Evolutionary conservation across 106 monocot species (phyloP), one percentile per base, ranked within the genome.

Genomic region (Allium sativum): DNA sequence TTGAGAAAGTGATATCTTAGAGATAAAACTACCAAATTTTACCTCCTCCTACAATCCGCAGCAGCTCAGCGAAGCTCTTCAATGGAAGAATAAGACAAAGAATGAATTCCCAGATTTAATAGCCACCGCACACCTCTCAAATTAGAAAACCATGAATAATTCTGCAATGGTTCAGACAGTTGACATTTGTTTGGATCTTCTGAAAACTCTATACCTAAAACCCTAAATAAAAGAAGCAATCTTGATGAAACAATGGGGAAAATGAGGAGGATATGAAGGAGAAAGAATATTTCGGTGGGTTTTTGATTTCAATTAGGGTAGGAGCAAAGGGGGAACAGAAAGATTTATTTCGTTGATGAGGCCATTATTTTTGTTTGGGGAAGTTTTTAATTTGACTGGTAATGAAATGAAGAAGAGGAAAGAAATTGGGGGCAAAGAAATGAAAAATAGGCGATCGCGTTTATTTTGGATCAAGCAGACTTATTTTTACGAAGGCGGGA

Each of bases 11-110:
- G 5, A 5, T 31, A 31, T 2, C 31, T 31, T 31, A 55, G 2
- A 18, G 14, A 55, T 19, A 62, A 62, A 62, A 48, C 8, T 21
- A 1, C 7, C 19, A 48, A 64, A n/a, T 8, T 52, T 71, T 47
- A 95, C 95, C 78, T 87, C 61, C 95, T 83, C 56, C 90, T 71
- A 20, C 74, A 84, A 75, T 95, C 87, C 6, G 95, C 95, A 42
- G 87, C 71, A 9, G 76, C 86, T 4, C 95, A 77, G 11, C 95
- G 71, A 66, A 84, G 76, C 50, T 90, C 79, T 9, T 95, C 95
- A 21, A 90, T 60, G 13, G 90, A 81, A 62, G 82, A 61, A 44
- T 66, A 67, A 7, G 77, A 64, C 11, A 68, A 75, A 7, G 70
- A 67, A 51, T 90, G 70, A 53, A 95, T 84, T 55, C 84, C 81